These are phyloP conservation scores for Coprinopsis cinerea DNA, from an alignment of 768 basidiomycete genomes.

Conservation along the genomic window DNA sequence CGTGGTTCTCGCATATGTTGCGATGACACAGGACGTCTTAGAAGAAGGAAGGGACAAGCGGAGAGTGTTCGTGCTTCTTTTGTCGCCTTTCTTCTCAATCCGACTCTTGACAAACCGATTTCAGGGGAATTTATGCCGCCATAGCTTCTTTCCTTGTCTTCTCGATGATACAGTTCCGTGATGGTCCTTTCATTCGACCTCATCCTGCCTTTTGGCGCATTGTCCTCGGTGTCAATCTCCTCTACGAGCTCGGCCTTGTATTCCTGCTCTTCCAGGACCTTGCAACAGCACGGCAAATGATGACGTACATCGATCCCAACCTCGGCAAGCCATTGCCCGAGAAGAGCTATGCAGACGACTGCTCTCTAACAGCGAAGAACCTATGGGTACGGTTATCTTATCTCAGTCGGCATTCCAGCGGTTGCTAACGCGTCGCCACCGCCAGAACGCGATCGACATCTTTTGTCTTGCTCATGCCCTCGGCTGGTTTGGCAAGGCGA, in stretches of 20 bases:
- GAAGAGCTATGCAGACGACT: constrained; percentile 83
- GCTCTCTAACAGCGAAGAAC: constrained; percentile 51
- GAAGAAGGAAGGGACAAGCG: constrained; percentile 79
- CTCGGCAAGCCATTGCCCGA: constrained; percentile 73
- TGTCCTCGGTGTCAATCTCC: constrained; percentile 72
- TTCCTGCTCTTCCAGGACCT: constrained; percentile 86
- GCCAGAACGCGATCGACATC: constrained; percentile 73
- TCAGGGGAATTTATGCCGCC: constrained; percentile 73
- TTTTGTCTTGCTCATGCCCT: constrained; percentile 83
- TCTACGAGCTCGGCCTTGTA: constrained; percentile 79
- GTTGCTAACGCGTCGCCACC: not conserved
- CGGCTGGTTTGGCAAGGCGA: constrained; percentile 89
- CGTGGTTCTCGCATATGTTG: constrained; percentile 69
- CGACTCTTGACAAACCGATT: not conserved
- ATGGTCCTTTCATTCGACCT: constrained; percentile 84
- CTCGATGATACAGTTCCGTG: constrained; percentile 84
- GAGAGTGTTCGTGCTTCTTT: constrained; percentile 46
- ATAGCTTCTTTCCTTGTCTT: constrained; percentile 71
- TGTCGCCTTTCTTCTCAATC: too few species aligned
- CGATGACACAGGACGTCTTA: constrained; percentile 78
- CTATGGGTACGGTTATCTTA: constrained; percentile 60
- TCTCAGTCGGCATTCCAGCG: not conserved
- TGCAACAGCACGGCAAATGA: constrained; percentile 67
- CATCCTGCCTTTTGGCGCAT: constrained; percentile 85
- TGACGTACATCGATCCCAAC: constrained; percentile 69